Percentiles rank a stretch among this genome's conserved stretches.
Evolutionary conservation across 2,329 filamentous ascomycete species (phyloP).

Genomic region (Arthroderma sp.): DNA sequence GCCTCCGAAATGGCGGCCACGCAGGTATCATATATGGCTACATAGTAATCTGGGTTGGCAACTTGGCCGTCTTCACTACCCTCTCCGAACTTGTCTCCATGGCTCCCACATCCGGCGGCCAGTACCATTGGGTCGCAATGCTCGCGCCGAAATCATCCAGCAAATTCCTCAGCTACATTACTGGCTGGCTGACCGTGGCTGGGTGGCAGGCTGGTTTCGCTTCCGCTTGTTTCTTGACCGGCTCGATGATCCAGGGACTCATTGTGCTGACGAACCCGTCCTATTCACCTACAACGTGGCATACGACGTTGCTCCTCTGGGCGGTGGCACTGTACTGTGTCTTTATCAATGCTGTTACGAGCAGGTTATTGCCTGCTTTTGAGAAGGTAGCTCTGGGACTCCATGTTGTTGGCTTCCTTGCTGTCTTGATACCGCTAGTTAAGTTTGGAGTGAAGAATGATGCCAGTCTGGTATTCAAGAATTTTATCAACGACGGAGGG

Average conservation of each 20-base stretch:
- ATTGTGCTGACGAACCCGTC: constrained; percentile 24
- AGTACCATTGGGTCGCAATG: constrained; percentile 33
- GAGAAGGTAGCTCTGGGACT: constrained; percentile 41
- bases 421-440: constrained; percentile 30
- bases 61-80: constrained; percentile 27
- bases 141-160: constrained; percentile 25
- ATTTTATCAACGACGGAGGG: constrained; percentile 27
- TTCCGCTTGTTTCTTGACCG: constrained; percentile 24
- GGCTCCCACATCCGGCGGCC: constrained; percentile 30
- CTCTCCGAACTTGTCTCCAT: constrained; percentile 33
- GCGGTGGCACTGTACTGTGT: constrained; percentile 37
- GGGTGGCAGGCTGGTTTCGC: constrained; percentile 30
- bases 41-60: constrained; percentile 27
- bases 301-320: constrained; percentile 40
- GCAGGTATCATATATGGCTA: constrained; percentile 31
- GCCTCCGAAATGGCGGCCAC: constrained; percentile 24
- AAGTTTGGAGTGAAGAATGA: constrained; percentile 20
- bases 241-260: constrained; percentile 27
- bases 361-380: constrained; percentile 37
- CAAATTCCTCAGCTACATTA: constrained; percentile 28
- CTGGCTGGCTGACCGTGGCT: constrained; percentile 30
- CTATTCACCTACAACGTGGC: constrained; percentile 20
- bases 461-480: constrained; percentile 24
- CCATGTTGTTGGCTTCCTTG: constrained; percentile 38
- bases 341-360: constrained; percentile 41